Percentiles rank a stretch among this genome's conserved stretches.
phyloP scores from a whole-genome alignment of 2,329 filamentous ascomycete species.

The Hypoxylon sp. region DNA sequence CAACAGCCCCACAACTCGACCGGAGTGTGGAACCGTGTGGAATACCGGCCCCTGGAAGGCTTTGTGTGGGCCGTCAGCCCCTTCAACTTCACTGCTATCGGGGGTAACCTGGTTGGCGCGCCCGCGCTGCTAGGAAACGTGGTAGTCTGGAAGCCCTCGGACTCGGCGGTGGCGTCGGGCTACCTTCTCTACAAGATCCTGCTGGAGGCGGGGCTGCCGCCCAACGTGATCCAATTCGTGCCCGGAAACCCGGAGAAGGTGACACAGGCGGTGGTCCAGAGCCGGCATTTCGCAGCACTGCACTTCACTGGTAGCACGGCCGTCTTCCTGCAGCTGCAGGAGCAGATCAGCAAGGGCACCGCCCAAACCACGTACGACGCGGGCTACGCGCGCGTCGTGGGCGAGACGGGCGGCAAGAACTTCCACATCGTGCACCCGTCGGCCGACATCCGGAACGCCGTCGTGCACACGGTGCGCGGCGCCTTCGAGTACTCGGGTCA shows the following conservation, averaged over 20 bases:
- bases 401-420: slow-evolving; percentile 93
- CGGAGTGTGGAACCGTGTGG: slow-evolving; percentile 90
- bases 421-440: slow-evolving; percentile 84
- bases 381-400: slow-evolving; percentile 87
- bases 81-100: slow-evolving; percentile 98
- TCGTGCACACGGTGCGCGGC: slow-evolving; percentile 81
- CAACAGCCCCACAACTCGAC: slow-evolving; percentile 88
- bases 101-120: slow-evolving; percentile 81
- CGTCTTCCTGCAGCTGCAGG: slow-evolving; percentile 89
- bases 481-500: slow-evolving; percentile 93
- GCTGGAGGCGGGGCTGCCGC: slow-evolving; percentile 87
- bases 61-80: slow-evolving; percentile 95
- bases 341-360: slow-evolving; percentile 82
- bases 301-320: slow-evolving; percentile 95
- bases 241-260: slow-evolving; percentile 87
- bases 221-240: slow-evolving; percentile 91
- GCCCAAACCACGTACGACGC: slow-evolving; percentile 83
- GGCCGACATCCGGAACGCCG: slow-evolving; percentile 81
- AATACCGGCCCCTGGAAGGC: slow-evolving; percentile 89
- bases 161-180: slow-evolving; percentile 86
- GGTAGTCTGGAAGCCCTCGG: slow-evolving; percentile 96
- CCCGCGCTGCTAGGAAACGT: slow-evolving; percentile 94
- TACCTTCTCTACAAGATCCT: slow-evolving; percentile 91
- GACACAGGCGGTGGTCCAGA: slow-evolving; percentile 77
- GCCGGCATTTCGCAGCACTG: slow-evolving; percentile 85